Evolutionary conservation across 768 basidiomycete species (phyloP), one percentile per base, ranked within the genome.

Genomic region (Kwoniella dejecticola): DNA sequence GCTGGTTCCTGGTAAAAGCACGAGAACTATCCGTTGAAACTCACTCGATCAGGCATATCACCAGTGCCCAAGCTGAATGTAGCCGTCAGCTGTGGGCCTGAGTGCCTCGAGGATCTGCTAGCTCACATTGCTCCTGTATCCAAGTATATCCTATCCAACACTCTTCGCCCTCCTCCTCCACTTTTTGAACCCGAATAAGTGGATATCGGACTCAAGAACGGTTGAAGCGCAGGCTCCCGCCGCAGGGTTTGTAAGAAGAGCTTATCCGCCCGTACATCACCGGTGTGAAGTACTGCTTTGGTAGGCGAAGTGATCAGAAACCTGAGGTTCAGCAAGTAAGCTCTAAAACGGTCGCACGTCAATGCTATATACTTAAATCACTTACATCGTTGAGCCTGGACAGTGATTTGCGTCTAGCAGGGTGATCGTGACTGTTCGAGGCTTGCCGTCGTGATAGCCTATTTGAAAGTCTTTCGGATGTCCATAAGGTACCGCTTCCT

Each of bases 391-490:
- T 0, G 92, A 88, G 0, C 94, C 94, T 11, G 91, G 94, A 74
- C 93, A 96, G 76, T 97, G 94, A 71, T 96, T 96, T 0, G 94
- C 94, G 70, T 94, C 90, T 7, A 96, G 77, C 10, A 89, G 82
- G 0, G 91, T 94, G 58, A 96, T 83, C 0, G 83, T 86, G 10
- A 95, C 87, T 29, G 13, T 57, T 11, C 62, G 24, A 3, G 74
- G 77, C 67, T 87, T 84, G 7, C 80, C 80, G 23, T 83, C 79
- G 3, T 82, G 55, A 13, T 65, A 69, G 0, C 75, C 83, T 17
- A 94, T 75, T 33, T 86, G 84, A 29, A 87, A 81, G 30, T 74
- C 60, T 0, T 85, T 88, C 0, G 91, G 90, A 2, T 82, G 83
- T 60, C 62, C 64, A 52, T 69, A 69, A n/a, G 72, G 72, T 36